Evolutionary conservation across 495 filamentous ascomycete genomes (phyloP).

Genomic region (Articulospora tetracladia): DNA sequence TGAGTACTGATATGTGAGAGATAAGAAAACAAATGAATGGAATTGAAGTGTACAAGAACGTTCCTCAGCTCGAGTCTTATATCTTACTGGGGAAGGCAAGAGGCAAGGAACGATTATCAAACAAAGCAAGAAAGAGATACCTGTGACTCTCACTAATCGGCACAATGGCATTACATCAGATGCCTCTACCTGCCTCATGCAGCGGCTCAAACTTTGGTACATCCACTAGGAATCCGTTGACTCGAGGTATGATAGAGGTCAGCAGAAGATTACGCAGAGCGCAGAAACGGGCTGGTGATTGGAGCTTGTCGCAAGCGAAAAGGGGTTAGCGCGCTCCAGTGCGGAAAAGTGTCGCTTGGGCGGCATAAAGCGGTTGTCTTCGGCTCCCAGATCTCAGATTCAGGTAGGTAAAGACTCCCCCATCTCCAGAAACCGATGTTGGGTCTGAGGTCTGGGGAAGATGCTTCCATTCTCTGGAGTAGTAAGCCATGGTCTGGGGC

Average conservation of each 20-base stretch:
- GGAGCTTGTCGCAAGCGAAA: background rate
- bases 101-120: too few relatives aligned
- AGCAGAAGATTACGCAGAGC: background rate
- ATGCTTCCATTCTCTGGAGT: background rate
- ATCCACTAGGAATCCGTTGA: too few relatives aligned
- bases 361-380: background rate
- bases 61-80: too few relatives aligned
- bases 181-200: background rate
- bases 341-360: constrained; percentile 12
- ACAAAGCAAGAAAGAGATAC: background rate
- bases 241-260: background rate
- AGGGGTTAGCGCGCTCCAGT: background rate
- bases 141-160: background rate
- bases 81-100: too few relatives aligned
- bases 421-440: constrained; percentile 3
- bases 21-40: background rate
- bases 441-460: background rate
- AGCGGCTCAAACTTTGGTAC: too few relatives aligned
- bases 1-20: constrained; percentile 24
- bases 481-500: too few relatives aligned
- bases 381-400: background rate
- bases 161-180: background rate
- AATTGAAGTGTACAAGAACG: too few relatives aligned
- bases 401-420: constrained; percentile 17
- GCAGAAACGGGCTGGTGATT: background rate